These are phyloP conservation scores for Chimonanthus salicifolius DNA, from an alignment of 164 flowering plant genomes.

Conservation along the genomic window DNA sequence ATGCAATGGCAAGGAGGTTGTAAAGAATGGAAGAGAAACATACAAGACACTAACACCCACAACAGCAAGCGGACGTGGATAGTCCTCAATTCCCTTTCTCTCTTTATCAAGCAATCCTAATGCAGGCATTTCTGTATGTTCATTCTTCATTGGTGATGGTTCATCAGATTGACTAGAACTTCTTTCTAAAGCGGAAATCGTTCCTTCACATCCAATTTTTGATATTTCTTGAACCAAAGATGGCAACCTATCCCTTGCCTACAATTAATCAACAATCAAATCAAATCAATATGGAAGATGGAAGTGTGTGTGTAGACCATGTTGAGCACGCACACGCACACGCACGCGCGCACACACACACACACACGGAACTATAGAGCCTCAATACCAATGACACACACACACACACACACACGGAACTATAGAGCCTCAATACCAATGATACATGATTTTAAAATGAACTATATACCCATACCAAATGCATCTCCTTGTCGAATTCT, in stretches of 20 bases:
- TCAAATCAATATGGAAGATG: neutral
- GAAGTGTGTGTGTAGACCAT: neutral
- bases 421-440: no score
- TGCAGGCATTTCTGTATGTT: constrained; percentile 17
- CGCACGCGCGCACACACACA: no score
- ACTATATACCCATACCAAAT: no score
- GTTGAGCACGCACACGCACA: neutral
- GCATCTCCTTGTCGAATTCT: no score
- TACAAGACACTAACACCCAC: constrained; percentile 89
- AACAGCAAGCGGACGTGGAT: constrained; percentile 83
- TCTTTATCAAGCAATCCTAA: constrained; percentile 13
- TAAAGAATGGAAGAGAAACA: constrained; percentile 22
- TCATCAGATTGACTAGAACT: constrained; percentile 18
- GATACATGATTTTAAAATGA: no score
- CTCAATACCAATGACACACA: no score
- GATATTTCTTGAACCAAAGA: constrained; percentile 59
- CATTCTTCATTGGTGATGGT: constrained; percentile 18
- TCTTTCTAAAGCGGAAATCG: constrained; percentile 21
- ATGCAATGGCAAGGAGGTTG: neutral
- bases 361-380: no score
- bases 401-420: no score
- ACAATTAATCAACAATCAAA: constrained; percentile 8
- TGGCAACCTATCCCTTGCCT: constrained; percentile 69
- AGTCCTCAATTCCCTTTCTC: constrained; percentile 64
- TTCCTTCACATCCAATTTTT: constrained; percentile 45